A percentile compares a stretch with the other conserved stretches of the same genome.
Evolutionary conservation across 1,139 yeast species (phyloP).

Genomic region (Saccharomycopsis crataegensis): DNA sequence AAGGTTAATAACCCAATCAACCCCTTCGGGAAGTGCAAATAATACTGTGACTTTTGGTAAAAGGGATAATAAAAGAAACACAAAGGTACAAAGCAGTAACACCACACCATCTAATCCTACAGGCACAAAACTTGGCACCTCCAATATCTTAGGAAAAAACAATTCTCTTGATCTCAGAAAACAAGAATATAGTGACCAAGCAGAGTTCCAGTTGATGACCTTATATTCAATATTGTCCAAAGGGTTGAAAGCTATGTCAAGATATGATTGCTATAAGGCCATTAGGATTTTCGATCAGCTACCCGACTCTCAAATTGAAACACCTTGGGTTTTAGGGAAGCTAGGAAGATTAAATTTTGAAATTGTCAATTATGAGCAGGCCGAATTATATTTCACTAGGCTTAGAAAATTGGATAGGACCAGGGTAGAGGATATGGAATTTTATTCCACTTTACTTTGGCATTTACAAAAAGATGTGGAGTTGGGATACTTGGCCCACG

Average conservation of each 20-base stretch:
- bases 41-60: conserved; percentile 6
- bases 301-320: conserved; percentile 55
- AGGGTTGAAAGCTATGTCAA: conserved; percentile 55
- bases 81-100: conserved; percentile 14
- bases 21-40: conserved; percentile 16
- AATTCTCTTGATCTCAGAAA: conserved; percentile 14
- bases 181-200: conserved; percentile 21
- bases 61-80: conserved; percentile 20
- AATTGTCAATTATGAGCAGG: conserved; percentile 74
- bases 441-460: conserved; percentile 87
- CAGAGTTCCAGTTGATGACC: conserved; percentile 40
- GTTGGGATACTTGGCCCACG: conserved; percentile 75
- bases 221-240: conserved; percentile 58
- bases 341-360: conserved; percentile 82
- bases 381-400: conserved; percentile 55
- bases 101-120: background rate
- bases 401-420: conserved; percentile 69
- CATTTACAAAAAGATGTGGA: conserved; percentile 82
- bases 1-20: conserved; percentile 38
- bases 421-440: conserved; percentile 85
- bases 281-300: conserved; percentile 58
- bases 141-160: background rate
- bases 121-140: background rate
- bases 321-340: conserved; percentile 84
- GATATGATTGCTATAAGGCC: conserved; percentile 77